phyloP scores from a whole-genome alignment of 192 early-diverging fungal genomes.

The Backusella tuberculispora region DNA sequence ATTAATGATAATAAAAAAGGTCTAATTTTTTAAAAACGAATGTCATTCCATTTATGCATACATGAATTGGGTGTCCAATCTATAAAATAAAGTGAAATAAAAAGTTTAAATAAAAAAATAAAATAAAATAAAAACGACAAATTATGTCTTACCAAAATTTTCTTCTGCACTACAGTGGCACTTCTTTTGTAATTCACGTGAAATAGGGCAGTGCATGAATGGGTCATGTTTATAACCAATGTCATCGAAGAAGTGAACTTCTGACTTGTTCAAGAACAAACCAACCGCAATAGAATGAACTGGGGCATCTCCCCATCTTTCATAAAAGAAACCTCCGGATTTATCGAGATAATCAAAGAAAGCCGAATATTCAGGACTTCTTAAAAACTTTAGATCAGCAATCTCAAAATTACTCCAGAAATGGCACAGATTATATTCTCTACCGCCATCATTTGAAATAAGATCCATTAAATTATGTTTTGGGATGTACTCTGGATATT shows the following conservation, averaged over 20 bases:
- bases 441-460: slow-evolving; percentile 50
- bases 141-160: slow-evolving; percentile 50
- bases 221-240: slow-evolving; percentile 72
- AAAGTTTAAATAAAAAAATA: background rate
- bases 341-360: slow-evolving; percentile 73
- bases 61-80: slow-evolving; percentile 18
- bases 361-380: slow-evolving; percentile 64
- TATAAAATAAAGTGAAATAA: background rate
- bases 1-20: background rate
- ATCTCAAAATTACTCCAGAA: slow-evolving; percentile 94
- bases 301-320: slow-evolving; percentile 78
- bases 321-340: slow-evolving; percentile 88
- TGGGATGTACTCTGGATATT: slow-evolving; percentile 56
- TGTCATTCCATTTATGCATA: slow-evolving; percentile 19
- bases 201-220: slow-evolving; percentile 73
- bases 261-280: slow-evolving; percentile 61
- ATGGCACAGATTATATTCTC: slow-evolving; percentile 69
- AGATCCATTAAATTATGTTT: slow-evolving; percentile 54
- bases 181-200: slow-evolving; percentile 49
- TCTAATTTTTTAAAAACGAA: slow-evolving; percentile 12
- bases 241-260: slow-evolving; percentile 79
- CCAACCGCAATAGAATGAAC: slow-evolving; percentile 74
- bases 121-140: background rate
- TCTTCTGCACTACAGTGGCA: slow-evolving; percentile 55
- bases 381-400: slow-evolving; percentile 70